A percentile compares a stretch with the other conserved stretches of the same genome.
phyloP scores from a whole-genome alignment of 805 yeast genomes.

The Isabelozyma rhagii region DNA sequence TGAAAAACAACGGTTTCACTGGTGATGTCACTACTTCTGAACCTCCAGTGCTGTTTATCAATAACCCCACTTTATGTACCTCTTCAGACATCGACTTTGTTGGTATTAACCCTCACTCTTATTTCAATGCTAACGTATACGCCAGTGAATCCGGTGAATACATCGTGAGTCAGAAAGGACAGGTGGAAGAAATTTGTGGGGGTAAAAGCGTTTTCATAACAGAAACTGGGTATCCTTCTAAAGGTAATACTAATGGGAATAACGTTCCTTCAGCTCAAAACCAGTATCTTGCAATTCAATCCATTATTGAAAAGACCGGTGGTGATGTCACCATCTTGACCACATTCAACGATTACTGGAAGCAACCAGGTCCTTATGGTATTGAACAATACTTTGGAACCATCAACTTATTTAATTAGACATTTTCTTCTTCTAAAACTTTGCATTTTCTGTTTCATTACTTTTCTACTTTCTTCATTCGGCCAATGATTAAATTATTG shows the following conservation, averaged over 20 bases:
- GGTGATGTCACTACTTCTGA: slow-evolving; percentile 84
- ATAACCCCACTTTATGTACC: slow-evolving; percentile 66
- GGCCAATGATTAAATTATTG: not conserved
- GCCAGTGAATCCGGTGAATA: slow-evolving; percentile 74
- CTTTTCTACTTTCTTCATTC: not conserved
- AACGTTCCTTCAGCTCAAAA: slow-evolving; percentile 70
- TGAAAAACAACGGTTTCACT: slow-evolving; percentile 67
- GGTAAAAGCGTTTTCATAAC: slow-evolving; percentile 57
- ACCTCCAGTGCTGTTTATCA: slow-evolving; percentile 73
- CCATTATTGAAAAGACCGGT: slow-evolving; percentile 57
- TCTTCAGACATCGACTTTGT: slow-evolving; percentile 72
- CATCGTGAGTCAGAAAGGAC: slow-evolving; percentile 56
- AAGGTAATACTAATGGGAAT: slow-evolving; percentile 67
- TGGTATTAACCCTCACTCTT: slow-evolving; percentile 84
- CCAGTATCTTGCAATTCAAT: slow-evolving; percentile 65
- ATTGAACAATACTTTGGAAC: slow-evolving; percentile 88
- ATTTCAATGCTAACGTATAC: slow-evolving; percentile 61
- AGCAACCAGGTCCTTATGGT: slow-evolving; percentile 74
- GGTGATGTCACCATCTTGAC: slow-evolving; percentile 69
- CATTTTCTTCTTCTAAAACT: not conserved
- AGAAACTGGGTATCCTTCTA: slow-evolving; percentile 88
- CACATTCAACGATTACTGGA: slow-evolving; percentile 86
- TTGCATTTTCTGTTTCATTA: not conserved
- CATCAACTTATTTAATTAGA: slow-evolving; percentile 33
- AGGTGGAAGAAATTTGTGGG: slow-evolving; percentile 57